Evolutionary conservation across 1,139 yeast species (phyloP), one percentile per base, ranked within the genome.

Genomic region (Saccharomycopsis crataegensis): DNA sequence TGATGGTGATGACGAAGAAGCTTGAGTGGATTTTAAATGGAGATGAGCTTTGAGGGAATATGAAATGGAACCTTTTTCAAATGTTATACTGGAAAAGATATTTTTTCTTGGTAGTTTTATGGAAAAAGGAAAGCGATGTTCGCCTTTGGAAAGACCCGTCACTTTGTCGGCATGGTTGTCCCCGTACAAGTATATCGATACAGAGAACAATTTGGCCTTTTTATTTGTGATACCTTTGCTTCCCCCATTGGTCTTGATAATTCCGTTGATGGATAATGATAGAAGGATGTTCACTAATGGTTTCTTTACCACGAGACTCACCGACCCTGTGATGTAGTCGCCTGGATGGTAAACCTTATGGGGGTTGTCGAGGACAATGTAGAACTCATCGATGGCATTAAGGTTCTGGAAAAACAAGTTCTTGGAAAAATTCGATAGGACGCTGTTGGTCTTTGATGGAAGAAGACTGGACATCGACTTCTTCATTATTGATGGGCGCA

Each of bases 51-150:
- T 76, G 48, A 90, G 69, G 38, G 72, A 67, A 65, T 90, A 89
- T 8, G 78, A 68, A n/a, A 90, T 86, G 17, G 88, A 78, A 8
- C 97, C 97, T 61, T 84, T 82, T 60, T 91, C 96, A 63, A 90
- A 90, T 60, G 83, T 86, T 33, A 90, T 78, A 55, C 91, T 82
- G 33, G 93, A 85, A 65, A 76, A 83, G 4, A 88, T 75, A 58
- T 86, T 77, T 61, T 79, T 81, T 60, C 76, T 76, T 1, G 96
- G 96, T 34, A 90, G 73, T 59, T 79, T 83, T 47, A 89, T 87
- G 51, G 85, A 80, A 63, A 90, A 90, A 12, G 96, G 96, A 65
- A 90, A 90, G 43, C 88, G 72, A 67, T 90, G 97, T 63, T 87
- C 93, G 34, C 97, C 97, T 60, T 82, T 81, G 48, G 80, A 78